A percentile compares a stretch with the other conserved stretches of the same genome.
These are phyloP conservation scores for Fusarium keratoplasticum DNA, from an alignment of 2,329 filamentous ascomycete species.

Conservation along the genomic window DNA sequence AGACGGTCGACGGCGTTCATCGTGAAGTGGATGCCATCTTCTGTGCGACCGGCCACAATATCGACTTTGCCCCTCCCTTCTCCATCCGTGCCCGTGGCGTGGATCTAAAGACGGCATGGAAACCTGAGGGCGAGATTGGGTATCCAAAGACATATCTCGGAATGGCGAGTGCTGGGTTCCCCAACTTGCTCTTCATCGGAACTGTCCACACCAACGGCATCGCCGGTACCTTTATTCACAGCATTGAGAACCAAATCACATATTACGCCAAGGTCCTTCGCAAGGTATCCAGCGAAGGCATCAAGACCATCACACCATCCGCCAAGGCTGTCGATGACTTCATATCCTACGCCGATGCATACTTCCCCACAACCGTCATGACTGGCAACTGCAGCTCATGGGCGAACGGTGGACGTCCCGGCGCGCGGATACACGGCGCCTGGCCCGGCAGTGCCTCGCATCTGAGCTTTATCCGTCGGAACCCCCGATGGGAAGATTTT, in stretches of 20 bases:
- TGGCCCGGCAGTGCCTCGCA: not conserved
- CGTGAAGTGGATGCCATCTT: not conserved
- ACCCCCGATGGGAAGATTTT: not conserved
- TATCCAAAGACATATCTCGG: not conserved
- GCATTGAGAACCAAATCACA: not conserved
- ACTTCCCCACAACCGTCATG: not conserved
- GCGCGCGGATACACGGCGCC: not conserved
- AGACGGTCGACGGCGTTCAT: not conserved
- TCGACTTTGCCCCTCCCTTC: not conserved
- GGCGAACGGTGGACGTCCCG: not conserved
- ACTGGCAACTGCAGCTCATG: not conserved
- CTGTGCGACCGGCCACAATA: not conserved
- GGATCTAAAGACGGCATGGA: not conserved
- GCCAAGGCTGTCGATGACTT: not conserved
- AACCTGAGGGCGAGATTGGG: not conserved
- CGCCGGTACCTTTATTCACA: not conserved
- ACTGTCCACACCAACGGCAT: not conserved
- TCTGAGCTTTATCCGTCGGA: not conserved
- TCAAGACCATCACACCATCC: not conserved
- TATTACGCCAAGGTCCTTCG: not conserved
- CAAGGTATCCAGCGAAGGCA: not conserved
- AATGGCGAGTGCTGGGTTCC: not conserved
- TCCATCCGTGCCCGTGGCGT: not conserved
- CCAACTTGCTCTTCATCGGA: not conserved
- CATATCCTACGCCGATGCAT: not conserved